phyloP scores from a whole-genome alignment of 257 asterid genomes.

The Solanum peruvianum region DNA sequence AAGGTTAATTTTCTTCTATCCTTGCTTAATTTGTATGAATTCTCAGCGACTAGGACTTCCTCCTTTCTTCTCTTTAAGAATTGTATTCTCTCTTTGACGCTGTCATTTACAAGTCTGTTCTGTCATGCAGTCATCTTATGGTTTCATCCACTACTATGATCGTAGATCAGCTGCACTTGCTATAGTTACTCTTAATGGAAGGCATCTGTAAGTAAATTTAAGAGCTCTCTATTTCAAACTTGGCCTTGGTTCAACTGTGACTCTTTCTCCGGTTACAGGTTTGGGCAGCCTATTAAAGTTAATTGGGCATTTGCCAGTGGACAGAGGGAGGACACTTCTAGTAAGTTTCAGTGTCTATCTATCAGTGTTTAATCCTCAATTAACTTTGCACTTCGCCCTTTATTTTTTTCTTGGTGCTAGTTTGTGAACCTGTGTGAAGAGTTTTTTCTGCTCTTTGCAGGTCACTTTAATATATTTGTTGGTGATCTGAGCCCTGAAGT shows the following conservation, averaged over 20 bases:
- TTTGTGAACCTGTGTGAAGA: neutral
- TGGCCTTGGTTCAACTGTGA: neutral
- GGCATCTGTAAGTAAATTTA: constrained; percentile 46
- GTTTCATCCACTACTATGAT: constrained; percentile 39
- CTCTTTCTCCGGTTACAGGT: constrained; percentile 32
- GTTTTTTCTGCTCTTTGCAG: constrained; percentile 18
- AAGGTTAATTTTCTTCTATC: constrained; percentile 30
- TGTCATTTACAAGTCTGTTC: neutral
- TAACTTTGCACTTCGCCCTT: neutral
- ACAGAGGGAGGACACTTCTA: constrained; percentile 93
- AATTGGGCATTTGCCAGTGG: constrained; percentile 92
- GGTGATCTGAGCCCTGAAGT: constrained; percentile 97
- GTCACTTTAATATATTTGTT: constrained; percentile 82
- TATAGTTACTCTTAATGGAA: constrained; percentile 34
- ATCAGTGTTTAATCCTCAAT: neutral
- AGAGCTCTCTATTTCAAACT: neutral
- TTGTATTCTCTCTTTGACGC: neutral
- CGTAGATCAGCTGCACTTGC: constrained; percentile 44
- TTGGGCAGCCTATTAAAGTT: constrained; percentile 97
- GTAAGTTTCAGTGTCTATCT: constrained; percentile 20
- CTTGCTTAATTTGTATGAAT: neutral
- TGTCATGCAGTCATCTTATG: constrained; percentile 37
- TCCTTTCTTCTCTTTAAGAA: neutral
- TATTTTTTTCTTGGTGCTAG: neutral
- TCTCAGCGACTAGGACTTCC: neutral